Evolutionary conservation across 2,329 filamentous ascomycete genomes (phyloP), one percentile per base, ranked within the genome.

Genomic region (Neobulgaria alba): DNA sequence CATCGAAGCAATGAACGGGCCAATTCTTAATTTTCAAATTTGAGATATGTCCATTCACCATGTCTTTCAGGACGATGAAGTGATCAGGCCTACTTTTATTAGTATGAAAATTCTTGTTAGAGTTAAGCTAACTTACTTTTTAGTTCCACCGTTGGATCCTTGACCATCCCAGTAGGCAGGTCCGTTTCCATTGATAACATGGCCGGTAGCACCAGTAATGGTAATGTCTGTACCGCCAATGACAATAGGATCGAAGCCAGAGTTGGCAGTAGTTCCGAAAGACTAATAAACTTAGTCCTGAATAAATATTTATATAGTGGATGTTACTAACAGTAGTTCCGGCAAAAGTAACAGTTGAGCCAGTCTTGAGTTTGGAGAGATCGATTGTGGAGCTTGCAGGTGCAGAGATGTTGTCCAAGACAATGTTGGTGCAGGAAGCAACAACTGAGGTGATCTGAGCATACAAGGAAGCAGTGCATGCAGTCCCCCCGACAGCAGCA

Each of bases 141-240:
- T 26, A 16, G 31, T 37, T 16, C 75, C 75, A 18, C 74, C 73
- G 53, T 75, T 75, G 51, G 60, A 61, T n/a, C 77, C 77, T 59
- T 76, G 50, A 40, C 67, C 64, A 49, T 81, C 77, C 78, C 77
- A 81, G 71, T 72, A 79, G 21, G 62, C 60, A 12, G 65, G 51
- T 21, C 77, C 75, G 33, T 73, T 67, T 44, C 73, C 72, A 50
- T 80, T 65, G 37, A 81, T 68, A 23, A 68, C 60, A 45, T 64
- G 64, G 14, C 73, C 77, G 2, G 61, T 47, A 17, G 71, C 71
- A 38, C 73, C 75, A 10, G 63, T 62, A 18, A 80, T 64, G 29
- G 65, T 65, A 53, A 80, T 66, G 42, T 65, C 62, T 31, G 59
- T 71, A 18, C 79, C 79, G 3, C 69, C 70, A 47, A 82, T 64